Base-by-base conservation (phyloP, 768 basidiomycete genomes). In the Panaeolus papilionaceus region DNA sequence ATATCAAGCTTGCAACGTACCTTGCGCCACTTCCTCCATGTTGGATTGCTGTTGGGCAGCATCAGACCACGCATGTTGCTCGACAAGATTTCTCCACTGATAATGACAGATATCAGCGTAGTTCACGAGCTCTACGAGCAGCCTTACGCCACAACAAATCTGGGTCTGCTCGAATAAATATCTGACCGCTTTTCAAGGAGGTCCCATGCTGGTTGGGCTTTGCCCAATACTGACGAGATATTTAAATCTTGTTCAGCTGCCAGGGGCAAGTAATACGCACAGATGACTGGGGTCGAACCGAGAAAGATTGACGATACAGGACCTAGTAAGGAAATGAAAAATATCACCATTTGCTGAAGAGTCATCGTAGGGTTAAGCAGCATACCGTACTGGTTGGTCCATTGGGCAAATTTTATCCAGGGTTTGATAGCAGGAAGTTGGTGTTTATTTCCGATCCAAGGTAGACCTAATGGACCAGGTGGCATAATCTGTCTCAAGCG, bases 1-100 rank as follows among this genome's bases (percentile, higher is more conserved):
- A n/a, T 7, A 20, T 16, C 11, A n/a, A 47, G 9, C 3, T 20
- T 16, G 20, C 3, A 16, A n/a, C 45, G 18, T 33, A 84, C 84
- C 74, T 82, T 83, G 20, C 84, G 80, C 82, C 82, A 84, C 73
- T 77, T 81, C 20, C 82, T 77, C 85, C 84, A 86, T n/a, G 71
- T 26, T 7, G n/a, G 67, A 5, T 83, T 80, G 39, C 78, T 80
- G 65, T 83, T 79, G 2, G 80, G 78, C 6, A 83, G 77, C 80
- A 85, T 80, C 16, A 85, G 74, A 0, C 84, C 84, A 18, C 84
- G 81, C 69, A 74, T 79, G 63, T 83, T 83, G 39, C 82, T 78
- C 1, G 84, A 84, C 7, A 86, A 73, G 49, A 86, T 82, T 69
- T 85, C 84, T 14, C 79, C 83, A 23, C 81, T 83, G 47, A 9